phyloP scores from a whole-genome alignment of 2,329 filamentous ascomycete species.

The Colletotrichum costaricense region DNA sequence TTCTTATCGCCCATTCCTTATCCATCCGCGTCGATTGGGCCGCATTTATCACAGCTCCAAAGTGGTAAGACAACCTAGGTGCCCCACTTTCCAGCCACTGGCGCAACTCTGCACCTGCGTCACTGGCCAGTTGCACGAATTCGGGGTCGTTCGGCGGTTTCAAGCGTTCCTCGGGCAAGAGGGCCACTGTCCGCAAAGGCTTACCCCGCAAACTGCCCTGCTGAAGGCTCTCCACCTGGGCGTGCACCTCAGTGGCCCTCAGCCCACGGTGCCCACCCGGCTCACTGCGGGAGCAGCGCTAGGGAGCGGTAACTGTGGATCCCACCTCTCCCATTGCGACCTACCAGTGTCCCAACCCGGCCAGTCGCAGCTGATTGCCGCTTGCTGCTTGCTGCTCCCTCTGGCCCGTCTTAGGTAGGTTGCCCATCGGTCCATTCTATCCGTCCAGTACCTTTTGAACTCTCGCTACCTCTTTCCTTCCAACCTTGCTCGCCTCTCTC shows the following conservation, averaged over 20 bases:
- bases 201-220: conserved; percentile 33
- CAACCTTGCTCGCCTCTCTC: conserved; percentile 1
- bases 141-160: conserved; percentile 27
- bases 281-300: conserved; percentile 11
- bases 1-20: background rate
- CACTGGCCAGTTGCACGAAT: background rate
- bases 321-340: background rate
- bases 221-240: conserved; percentile 5
- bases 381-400: conserved; percentile 27
- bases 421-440: no score
- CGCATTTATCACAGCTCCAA: background rate
- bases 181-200: conserved; percentile 3
- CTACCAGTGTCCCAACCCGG: conserved; percentile 14
- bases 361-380: conserved; percentile 28
- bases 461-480: background rate
- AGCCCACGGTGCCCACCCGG: background rate
- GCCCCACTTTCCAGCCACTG: background rate
- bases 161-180: conserved; percentile 13
- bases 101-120: conserved; percentile 1
- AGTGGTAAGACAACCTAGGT: no score
- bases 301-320: conserved; percentile 26
- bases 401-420: conserved; percentile 8
- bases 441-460: background rate
- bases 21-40: background rate
- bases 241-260: background rate